A percentile compares a stretch with the other conserved stretches of the same genome.
Evolutionary conservation across 2,329 filamentous ascomycete genomes (phyloP).

Genomic region (Acrocalymma vagum): DNA sequence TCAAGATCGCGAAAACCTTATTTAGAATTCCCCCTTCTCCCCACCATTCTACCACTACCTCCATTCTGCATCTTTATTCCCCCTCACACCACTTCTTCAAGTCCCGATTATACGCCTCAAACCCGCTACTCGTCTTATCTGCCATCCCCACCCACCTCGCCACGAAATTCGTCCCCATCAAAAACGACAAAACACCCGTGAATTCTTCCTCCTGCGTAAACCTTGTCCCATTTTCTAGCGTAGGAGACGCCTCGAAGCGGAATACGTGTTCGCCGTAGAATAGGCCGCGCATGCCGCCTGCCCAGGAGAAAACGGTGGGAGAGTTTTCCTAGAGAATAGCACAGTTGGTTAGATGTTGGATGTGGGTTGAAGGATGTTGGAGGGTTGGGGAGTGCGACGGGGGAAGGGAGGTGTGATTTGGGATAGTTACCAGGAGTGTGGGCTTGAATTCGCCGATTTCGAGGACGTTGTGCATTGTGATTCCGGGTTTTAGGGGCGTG

Average conservation of each 20-base stretch:
- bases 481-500: slow-evolving; percentile 9
- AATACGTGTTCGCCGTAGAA: slow-evolving; percentile 29
- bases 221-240: slow-evolving; percentile 17
- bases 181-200: slow-evolving; percentile 19
- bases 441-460: slow-evolving; percentile 12
- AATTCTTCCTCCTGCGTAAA: slow-evolving; percentile 30
- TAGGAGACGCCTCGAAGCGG: slow-evolving; percentile 16
- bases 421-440: slow-evolving; percentile 10
- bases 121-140: slow-evolving; percentile 19
- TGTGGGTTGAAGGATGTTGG: background rate
- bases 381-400: too few species aligned
- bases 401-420: too few species aligned
- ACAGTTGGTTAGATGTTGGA: slow-evolving; percentile 1
- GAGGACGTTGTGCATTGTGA: slow-evolving; percentile 20
- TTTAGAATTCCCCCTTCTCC: too few species aligned
- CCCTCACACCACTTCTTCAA: slow-evolving; percentile 22
- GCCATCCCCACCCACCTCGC: slow-evolving; percentile 15
- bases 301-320: slow-evolving; percentile 18
- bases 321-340: slow-evolving; percentile 15
- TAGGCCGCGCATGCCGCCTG: slow-evolving; percentile 16
- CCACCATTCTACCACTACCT: too few species aligned
- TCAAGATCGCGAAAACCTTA: too few species aligned
- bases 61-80: background rate
- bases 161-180: slow-evolving; percentile 19
- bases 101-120: slow-evolving; percentile 20